phyloP scores from a whole-genome alignment of 2,329 filamentous ascomycete genomes.

The Cyphellophora attinorum region DNA sequence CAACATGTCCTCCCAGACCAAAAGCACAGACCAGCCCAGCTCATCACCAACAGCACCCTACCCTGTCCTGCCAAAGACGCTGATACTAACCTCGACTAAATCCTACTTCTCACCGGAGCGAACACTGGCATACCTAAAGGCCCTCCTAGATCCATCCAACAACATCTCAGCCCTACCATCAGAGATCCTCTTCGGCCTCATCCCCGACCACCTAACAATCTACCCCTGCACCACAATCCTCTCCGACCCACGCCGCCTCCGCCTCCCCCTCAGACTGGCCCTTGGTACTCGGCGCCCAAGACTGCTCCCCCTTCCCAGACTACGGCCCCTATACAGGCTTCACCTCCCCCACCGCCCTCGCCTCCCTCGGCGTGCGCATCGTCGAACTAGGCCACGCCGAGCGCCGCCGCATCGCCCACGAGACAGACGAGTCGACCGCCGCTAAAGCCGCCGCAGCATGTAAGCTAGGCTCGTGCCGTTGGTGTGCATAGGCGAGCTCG shows the following conservation, averaged over 20 bases:
- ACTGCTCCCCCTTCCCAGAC: slow-evolving; percentile 57
- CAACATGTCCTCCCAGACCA: neutral
- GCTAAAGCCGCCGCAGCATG: slow-evolving; percentile 61
- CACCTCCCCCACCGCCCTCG: slow-evolving; percentile 59
- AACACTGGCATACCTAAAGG: slow-evolving; percentile 48
- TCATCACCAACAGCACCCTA: slow-evolving; percentile 11
- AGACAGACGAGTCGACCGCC: slow-evolving; percentile 60
- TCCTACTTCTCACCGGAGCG: slow-evolving; percentile 66
- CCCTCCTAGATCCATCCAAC: slow-evolving; percentile 39
- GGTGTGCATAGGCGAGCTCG: slow-evolving; percentile 70
- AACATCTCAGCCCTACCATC: slow-evolving; percentile 26
- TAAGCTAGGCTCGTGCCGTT: slow-evolving; percentile 65
- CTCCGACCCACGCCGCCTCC: slow-evolving; percentile 22
- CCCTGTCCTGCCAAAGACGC: slow-evolving; percentile 41
- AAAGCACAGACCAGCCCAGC: too few relatives aligned
- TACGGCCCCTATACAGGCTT: slow-evolving; percentile 69
- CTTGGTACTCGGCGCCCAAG: slow-evolving; percentile 64
- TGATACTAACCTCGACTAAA: slow-evolving; percentile 66
- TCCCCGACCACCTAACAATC: slow-evolving; percentile 68
- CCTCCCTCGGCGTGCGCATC: slow-evolving; percentile 58
- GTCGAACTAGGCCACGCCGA: slow-evolving; percentile 79
- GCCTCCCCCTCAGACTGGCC: slow-evolving; percentile 24
- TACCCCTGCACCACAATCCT: slow-evolving; percentile 33
- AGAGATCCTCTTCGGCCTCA: slow-evolving; percentile 61
- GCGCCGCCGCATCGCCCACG: slow-evolving; percentile 59